These are phyloP conservation scores for Inonotus hispidus DNA, from an alignment of 1,284 basidiomycete genomes.

Conservation along the genomic window DNA sequence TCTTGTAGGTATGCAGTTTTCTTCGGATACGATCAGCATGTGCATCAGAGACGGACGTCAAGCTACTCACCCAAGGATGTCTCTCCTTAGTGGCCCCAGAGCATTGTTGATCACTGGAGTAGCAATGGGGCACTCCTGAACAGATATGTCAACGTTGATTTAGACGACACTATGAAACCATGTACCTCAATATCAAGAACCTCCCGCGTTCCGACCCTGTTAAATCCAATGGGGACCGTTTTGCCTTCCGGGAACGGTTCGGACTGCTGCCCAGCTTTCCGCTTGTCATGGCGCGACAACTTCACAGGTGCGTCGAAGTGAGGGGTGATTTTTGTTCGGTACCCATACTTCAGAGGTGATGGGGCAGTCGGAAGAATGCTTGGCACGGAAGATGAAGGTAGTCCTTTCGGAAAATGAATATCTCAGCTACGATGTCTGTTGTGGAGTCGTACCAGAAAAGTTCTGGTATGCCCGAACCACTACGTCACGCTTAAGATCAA, in stretches of 20 bases:
- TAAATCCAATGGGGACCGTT: constrained; percentile 86
- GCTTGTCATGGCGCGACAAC: constrained; percentile 32
- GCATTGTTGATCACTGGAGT: constrained; percentile 77
- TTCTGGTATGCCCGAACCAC: constrained; percentile 83
- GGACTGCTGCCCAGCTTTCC: constrained; percentile 23
- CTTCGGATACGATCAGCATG: constrained; percentile 35
- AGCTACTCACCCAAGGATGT: constrained; percentile 60
- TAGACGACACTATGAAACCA: constrained; percentile 1
- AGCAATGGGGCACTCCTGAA: constrained; percentile 91
- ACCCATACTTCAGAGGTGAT: constrained; percentile 85
- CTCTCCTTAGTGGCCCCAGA: constrained; percentile 55
- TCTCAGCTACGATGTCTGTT: constrained; percentile 2
- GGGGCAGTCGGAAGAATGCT: constrained; percentile 71
- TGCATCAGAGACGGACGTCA: background rate
- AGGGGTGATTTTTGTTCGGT: constrained; percentile 96
- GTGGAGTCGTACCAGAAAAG: constrained; percentile 55
- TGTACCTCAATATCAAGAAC: constrained; percentile 92
- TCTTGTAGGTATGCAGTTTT: constrained; percentile 78
- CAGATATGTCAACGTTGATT: background rate
- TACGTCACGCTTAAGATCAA: constrained; percentile 82
- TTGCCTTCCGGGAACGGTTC: constrained; percentile 30
- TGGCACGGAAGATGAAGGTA: constrained; percentile 58
- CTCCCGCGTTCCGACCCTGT: constrained; percentile 67
- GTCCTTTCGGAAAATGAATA: constrained; percentile 33
- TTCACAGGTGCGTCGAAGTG: constrained; percentile 86